Base-by-base conservation (phyloP, 306 rosid genomes). In the Acacia melanoxylon region DNA sequence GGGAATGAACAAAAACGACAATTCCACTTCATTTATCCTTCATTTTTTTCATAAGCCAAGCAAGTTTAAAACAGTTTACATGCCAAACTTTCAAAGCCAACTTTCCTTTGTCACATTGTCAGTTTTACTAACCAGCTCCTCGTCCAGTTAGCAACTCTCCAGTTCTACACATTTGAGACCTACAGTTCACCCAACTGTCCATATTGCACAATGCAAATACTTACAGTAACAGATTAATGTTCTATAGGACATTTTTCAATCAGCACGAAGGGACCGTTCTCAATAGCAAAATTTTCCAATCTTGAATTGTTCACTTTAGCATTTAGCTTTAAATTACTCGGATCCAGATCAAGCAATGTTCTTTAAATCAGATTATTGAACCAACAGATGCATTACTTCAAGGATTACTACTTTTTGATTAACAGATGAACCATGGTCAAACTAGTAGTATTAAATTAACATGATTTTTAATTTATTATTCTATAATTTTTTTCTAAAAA, bases 211-310 rank as follows among this genome's bases (percentile, higher is more conserved):
- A 51, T 29, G 35, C 16, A 25, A 48, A 16, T 48, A 4, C 44
- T 25, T n/a, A 40, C 5, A 80, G 45, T 51, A 51, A 52, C 19
- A 76, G 51, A 76, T 56, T 2, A 37, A 49, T 70, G 82, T 51
- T 42, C 62, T 59, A 31, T 0, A 61, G 25, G 41, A 37, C 1
- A 37, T 37, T 37, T 37, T 8, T 37, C 41, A 27, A 63, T 67
- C 35, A 80, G 13, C 46, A 9, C 13, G 46, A 3, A 63, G n/a
- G 72, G 22, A 40, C 61, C 49, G 42, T 40, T 40, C 42, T 80
- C 80, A 58, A 19, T 22, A 66, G 71, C 65, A 74, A 66, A 8
- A 70, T 12, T 16, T 75, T 46, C 69, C 83, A 68, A 35, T 61
- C 45, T 46, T 59, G 31, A 59, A 75, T 37, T 31, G 25, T 75